phyloP scores from a whole-genome alignment of 2,329 filamentous ascomycete genomes.

The Myriosclerotinia duriaeana region DNA sequence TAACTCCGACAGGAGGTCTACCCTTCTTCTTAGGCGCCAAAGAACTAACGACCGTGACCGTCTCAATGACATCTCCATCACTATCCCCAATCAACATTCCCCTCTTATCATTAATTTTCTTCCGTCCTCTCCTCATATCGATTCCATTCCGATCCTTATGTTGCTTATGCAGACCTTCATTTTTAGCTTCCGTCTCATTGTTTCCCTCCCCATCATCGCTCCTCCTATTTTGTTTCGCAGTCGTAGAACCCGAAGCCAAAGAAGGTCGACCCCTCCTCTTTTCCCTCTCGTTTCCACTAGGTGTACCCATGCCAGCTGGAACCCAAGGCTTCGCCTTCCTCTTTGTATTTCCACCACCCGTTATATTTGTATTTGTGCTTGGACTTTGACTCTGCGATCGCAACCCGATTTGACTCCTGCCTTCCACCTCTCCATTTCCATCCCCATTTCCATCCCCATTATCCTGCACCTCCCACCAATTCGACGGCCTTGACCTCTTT shows the following conservation, averaged over 20 bases:
- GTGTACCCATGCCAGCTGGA: neutral
- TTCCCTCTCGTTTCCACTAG: slow-evolving; percentile 6
- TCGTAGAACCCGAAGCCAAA: neutral
- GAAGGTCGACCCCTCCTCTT: neutral
- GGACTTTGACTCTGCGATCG: slow-evolving; percentile 19
- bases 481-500: slow-evolving; percentile 35
- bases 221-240: neutral
- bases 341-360: slow-evolving; percentile 2
- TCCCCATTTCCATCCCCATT: neutral
- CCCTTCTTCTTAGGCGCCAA: slow-evolving; percentile 15
- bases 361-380: slow-evolving; percentile 16
- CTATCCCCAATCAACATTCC: neutral
- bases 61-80: slow-evolving; percentile 1
- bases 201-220: neutral
- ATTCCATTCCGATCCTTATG: neutral
- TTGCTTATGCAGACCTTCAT: neutral
- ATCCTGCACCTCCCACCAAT: slow-evolving; percentile 35
- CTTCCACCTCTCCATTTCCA: neutral
- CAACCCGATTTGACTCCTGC: neutral
- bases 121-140: neutral
- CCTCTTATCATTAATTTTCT: neutral
- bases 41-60: slow-evolving; percentile 9
- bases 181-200: neutral
- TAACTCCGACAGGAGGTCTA: neutral
- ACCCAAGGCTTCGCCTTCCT: slow-evolving; percentile 8